A percentile compares a stretch with the other conserved stretches of the same genome.
Evolutionary conservation across 2,329 filamentous ascomycete species (phyloP).

Genomic region (Scytalidium lignicola): DNA sequence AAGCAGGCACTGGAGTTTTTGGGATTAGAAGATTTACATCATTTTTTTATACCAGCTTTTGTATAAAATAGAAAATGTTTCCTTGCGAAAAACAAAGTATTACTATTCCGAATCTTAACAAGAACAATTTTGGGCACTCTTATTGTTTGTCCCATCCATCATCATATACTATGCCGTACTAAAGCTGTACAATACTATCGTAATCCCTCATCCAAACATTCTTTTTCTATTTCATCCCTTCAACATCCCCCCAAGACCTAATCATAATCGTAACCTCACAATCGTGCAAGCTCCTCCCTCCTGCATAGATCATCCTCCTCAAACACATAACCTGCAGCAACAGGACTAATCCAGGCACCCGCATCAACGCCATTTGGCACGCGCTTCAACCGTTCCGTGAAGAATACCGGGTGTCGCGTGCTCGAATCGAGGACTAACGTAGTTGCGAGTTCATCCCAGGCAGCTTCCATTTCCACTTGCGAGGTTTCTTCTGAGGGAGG

Average conservation of each 20-base stretch:
- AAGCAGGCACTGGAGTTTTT: neutral
- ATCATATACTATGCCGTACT: too few relatives aligned
- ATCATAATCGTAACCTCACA: slow-evolving; percentile 16
- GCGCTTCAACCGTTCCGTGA: slow-evolving; percentile 58
- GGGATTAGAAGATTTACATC: neutral
- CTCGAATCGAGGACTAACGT: slow-evolving; percentile 40
- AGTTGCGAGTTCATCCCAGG: neutral
- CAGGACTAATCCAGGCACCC: slow-evolving; percentile 37
- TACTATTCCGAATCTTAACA: neutral
- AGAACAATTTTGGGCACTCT: neutral
- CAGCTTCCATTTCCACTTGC: neutral
- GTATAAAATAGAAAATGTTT: too few relatives aligned
- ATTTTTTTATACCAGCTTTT: too few relatives aligned
- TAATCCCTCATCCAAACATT: too few relatives aligned
- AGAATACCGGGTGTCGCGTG: slow-evolving; percentile 69
- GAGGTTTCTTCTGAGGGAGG: slow-evolving; percentile 23
- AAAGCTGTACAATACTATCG: too few relatives aligned
- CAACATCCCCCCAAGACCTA: too few relatives aligned
- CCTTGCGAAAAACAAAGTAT: too few relatives aligned
- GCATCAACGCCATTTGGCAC: slow-evolving; percentile 37
- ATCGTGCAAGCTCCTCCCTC: slow-evolving; percentile 19
- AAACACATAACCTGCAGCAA: slow-evolving; percentile 58
- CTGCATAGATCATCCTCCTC: slow-evolving; percentile 34
- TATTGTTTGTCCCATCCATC: slow-evolving; percentile 27
- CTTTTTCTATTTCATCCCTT: too few relatives aligned